Evolutionary conservation across 768 basidiomycete genomes (phyloP).

Genomic region (Naematelia encephala): DNA sequence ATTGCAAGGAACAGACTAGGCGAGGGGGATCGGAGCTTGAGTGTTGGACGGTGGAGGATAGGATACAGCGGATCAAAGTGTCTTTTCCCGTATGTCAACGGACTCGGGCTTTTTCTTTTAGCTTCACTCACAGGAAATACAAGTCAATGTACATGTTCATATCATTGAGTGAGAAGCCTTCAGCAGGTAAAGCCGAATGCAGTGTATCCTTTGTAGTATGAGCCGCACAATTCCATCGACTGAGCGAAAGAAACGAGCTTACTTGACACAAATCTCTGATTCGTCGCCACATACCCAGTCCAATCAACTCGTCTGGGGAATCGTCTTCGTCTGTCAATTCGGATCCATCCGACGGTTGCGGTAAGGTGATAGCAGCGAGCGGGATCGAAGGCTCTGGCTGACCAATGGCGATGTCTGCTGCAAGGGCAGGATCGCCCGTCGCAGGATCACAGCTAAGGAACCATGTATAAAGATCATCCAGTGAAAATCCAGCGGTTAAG

Average conservation of each 20-base stretch:
- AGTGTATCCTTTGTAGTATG: background rate
- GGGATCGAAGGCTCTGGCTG: background rate
- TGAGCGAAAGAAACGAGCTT: background rate
- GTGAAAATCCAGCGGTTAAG: background rate
- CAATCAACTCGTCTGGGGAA: background rate
- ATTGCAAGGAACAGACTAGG: slow-evolving; percentile 7
- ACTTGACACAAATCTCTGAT: background rate
- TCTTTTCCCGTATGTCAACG: too few relatives aligned
- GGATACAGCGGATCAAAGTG: slow-evolving; percentile 11
- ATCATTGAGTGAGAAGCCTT: background rate
- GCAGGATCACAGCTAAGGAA: background rate
- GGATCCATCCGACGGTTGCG: background rate
- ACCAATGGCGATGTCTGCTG: background rate
- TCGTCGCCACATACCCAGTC: background rate
- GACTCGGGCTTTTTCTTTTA: too few relatives aligned
- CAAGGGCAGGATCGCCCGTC: background rate
- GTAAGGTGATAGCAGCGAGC: background rate
- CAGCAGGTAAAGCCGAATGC: background rate
- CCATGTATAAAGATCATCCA: background rate
- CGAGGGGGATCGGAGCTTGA: slow-evolving; percentile 2
- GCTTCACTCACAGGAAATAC: slow-evolving; percentile 11
- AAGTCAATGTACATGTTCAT: slow-evolving; percentile 10
- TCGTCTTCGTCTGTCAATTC: background rate
- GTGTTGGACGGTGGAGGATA: slow-evolving; percentile 8
- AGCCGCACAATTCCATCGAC: background rate